phyloP scores from a whole-genome alignment of 2,329 filamentous ascomycete species.

The Fusarium duplospermum region DNA sequence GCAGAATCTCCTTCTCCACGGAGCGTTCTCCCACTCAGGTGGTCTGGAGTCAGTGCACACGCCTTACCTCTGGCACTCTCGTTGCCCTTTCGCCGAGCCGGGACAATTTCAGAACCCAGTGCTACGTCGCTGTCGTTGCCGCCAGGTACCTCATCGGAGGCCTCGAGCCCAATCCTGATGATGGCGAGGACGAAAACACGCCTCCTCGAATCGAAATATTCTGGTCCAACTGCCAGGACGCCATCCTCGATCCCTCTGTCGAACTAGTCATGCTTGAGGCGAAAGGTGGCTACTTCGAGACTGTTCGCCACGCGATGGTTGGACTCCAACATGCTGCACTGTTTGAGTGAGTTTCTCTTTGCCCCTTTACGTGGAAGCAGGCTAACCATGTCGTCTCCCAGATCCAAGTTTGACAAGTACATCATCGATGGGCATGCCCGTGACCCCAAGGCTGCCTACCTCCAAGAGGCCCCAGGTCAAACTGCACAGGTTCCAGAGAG shows the following conservation, averaged over 20 bases:
- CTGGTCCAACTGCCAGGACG: conserved; percentile 70
- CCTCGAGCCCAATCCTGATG: conserved; percentile 64
- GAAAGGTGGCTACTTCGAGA: conserved; percentile 80
- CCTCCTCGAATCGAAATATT: conserved; percentile 82
- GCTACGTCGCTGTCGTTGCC: conserved; percentile 78
- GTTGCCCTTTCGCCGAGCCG: conserved; percentile 63
- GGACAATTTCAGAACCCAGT: conserved; percentile 73
- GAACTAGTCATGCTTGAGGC: conserved; percentile 86
- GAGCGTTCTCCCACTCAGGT: conserved; percentile 73
- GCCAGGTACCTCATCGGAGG: conserved; percentile 71
- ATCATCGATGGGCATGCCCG: conserved; percentile 61
- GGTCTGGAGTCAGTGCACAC: conserved; percentile 67
- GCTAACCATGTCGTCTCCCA: conserved; percentile 34
- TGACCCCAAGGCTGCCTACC: conserved; percentile 46
- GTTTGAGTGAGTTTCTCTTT: conserved; percentile 61
- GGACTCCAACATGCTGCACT: conserved; percentile 72
- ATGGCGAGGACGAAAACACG: conserved; percentile 33
- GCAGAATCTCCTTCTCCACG: conserved; percentile 77
- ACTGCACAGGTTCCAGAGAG: background rate
- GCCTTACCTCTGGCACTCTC: conserved; percentile 64
- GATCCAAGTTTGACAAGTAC: conserved; percentile 72
- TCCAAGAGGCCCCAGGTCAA: conserved; percentile 27
- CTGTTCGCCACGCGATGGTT: conserved; percentile 76
- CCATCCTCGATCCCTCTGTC: conserved; percentile 73
- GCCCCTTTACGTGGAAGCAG: background rate